Evolutionary conservation across 441 rosid species (phyloP), one percentile per base, ranked within the genome.

Genomic region (Breynia disticha): DNA sequence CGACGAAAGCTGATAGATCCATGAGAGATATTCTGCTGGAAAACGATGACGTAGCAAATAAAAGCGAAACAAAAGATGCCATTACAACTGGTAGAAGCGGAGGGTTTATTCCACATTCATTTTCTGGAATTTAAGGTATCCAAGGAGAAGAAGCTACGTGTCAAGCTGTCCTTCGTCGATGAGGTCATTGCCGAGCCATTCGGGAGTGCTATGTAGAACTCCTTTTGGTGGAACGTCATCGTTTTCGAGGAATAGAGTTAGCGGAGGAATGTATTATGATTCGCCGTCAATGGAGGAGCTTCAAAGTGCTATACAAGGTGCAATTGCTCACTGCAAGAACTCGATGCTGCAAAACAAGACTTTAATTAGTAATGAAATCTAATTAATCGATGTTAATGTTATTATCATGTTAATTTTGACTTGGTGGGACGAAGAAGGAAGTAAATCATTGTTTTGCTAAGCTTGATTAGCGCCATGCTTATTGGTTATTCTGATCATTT

Each of bases 141-240:
- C 87, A 17, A 78, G 76, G 66, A 84, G 75, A 63, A 79, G 74
- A 72, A 60, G 81, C 67, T 72, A 77, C 48, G 70, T 80, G 4
- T 76, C 93, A 3, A 90, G 98, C 81, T 90, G 96, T 53, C 95
- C 98, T 0, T 85, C 98, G 1, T 87, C 98, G 15, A 90, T 85
- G 86, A 71, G 93, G 52, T 90, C 96, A 5, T 87, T 95, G 11
- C 98, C 95, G 38, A 87, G 78, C 59, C 96, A 87, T 64, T 87
- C 98, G 17, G 93, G 98, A 1, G 82, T 82, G 13, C 80, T 85
- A 19, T 63, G 72, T 20, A 70, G 76, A 21, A 69, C 67, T 12
- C 87, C 35, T 4, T 28, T 28, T 28, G 35, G 7, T 4, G 35
- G 35, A 4, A 28, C 76, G 0, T 66, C 64, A 1, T 61, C 64